phyloP scores from a whole-genome alignment of 352 stramenopile genomes.

The Phytopythium ostracodes region DNA sequence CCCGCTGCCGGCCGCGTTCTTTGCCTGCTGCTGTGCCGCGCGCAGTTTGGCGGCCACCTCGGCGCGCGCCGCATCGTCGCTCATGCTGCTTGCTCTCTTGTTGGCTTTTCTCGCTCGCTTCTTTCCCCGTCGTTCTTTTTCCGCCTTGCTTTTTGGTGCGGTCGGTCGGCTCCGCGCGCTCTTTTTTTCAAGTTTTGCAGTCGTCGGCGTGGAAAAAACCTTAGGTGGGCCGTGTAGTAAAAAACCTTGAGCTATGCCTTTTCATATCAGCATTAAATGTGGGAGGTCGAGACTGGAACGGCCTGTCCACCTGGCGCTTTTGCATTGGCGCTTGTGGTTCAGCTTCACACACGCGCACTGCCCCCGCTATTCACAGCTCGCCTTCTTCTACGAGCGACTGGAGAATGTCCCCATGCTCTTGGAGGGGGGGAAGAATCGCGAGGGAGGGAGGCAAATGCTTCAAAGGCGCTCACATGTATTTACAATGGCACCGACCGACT shows the following conservation, averaged over 20 bases:
- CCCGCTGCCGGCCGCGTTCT: slow-evolving; percentile 9
- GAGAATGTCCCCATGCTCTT: too few relatives aligned
- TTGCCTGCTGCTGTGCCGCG: slow-evolving; percentile 15
- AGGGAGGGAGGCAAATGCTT: too few relatives aligned
- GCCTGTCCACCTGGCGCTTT: too few relatives aligned
- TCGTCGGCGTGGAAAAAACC: neutral
- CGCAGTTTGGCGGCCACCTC: slow-evolving; percentile 42
- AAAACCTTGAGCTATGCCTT: slow-evolving; percentile 1
- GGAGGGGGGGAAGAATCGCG: too few relatives aligned
- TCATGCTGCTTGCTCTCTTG: slow-evolving; percentile 20
- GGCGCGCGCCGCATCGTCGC: slow-evolving; percentile 22
- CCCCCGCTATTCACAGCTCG: too few relatives aligned
- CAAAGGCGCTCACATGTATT: too few relatives aligned
- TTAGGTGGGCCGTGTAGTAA: neutral
- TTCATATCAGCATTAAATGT: too few relatives aligned
- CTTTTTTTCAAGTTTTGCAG: slow-evolving; percentile 9
- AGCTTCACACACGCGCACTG: too few relatives aligned
- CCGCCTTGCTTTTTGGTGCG: neutral
- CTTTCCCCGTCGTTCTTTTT: slow-evolving; percentile 10
- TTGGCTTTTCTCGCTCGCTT: slow-evolving; percentile 7
- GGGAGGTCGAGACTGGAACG: too few relatives aligned
- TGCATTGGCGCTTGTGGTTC: too few relatives aligned
- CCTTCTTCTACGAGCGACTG: too few relatives aligned
- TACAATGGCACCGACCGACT: too few relatives aligned
- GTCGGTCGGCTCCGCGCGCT: neutral